Percentiles rank a stretch among this genome's conserved stretches.
These are phyloP conservation scores for Clarireedia hainanense DNA, from an alignment of 2,329 filamentous ascomycete species.

Conservation along the genomic window DNA sequence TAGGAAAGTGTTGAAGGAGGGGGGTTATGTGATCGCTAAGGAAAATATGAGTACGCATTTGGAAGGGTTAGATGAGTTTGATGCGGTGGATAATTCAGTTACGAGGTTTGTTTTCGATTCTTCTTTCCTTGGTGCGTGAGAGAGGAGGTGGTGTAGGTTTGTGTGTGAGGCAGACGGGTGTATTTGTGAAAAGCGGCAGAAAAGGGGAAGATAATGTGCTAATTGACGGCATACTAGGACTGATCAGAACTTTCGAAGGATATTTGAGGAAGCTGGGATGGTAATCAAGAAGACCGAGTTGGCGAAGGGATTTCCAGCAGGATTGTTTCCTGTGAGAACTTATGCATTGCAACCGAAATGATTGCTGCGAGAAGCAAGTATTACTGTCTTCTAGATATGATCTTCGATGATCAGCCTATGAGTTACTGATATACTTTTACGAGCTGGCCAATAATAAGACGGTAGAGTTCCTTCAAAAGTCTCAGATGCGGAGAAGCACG, in stretches of 20 bases:
- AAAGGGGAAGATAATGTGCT: no score
- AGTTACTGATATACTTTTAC: no score
- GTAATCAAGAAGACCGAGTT: conserved; percentile 61
- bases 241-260: conserved; percentile 59
- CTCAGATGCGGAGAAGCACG: no score
- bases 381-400: not conserved
- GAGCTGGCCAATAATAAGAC: no score
- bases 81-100: conserved; percentile 68
- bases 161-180: no score
- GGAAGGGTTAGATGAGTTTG: conserved; percentile 59
- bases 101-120: conserved; percentile 43
- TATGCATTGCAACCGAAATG: conserved; percentile 52
- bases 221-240: conserved; percentile 36
- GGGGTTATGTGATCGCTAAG: conserved; percentile 62
- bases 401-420: not conserved
- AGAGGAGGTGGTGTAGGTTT: no score
- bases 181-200: no score
- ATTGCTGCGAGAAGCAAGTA: not conserved
- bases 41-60: conserved; percentile 47
- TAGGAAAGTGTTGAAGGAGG: conserved; percentile 42
- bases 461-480: no score
- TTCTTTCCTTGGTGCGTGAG: no score
- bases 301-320: conserved; percentile 57
- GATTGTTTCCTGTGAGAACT: conserved; percentile 65
- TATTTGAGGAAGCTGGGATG: conserved; percentile 65